Conservation (phyloP, 2,329 filamentous ascomycete species). For the Diplodia corticola region DNA sequence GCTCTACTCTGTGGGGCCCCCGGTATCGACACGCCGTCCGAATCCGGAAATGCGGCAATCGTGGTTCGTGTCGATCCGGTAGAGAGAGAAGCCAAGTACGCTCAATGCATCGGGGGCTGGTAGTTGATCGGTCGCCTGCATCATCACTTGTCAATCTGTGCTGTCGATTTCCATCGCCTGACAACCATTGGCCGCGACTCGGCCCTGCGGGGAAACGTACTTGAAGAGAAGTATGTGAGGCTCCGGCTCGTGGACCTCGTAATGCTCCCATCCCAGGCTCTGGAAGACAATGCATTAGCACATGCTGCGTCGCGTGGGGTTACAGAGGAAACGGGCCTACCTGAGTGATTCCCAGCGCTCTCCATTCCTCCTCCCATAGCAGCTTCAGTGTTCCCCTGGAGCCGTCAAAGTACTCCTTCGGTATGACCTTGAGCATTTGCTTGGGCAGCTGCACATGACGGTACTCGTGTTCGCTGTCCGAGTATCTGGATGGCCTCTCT, state of each 20-base stretch:
- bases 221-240: slow-evolving; percentile 99
- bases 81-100: not conserved
- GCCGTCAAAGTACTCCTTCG: slow-evolving; percentile 89
- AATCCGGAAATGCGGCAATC: slow-evolving; percentile 10
- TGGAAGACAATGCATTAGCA: slow-evolving; percentile 42
- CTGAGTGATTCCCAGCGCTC: slow-evolving; percentile 94
- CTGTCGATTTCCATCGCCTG: not conserved
- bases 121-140: slow-evolving; percentile 79
- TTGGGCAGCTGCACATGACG: slow-evolving; percentile 97
- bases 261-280: slow-evolving; percentile 99
- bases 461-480: slow-evolving; percentile 91
- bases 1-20: slow-evolving; percentile 2
- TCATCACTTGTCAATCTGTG: not conserved
- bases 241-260: slow-evolving; percentile 98
- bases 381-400: slow-evolving; percentile 91
- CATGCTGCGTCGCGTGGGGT: slow-evolving; percentile 2
- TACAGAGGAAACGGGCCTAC: slow-evolving; percentile 50
- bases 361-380: slow-evolving; percentile 98
- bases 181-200: not conserved
- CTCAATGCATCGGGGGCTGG: slow-evolving; percentile 61
- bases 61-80: slow-evolving; percentile 12
- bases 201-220: slow-evolving; percentile 56
- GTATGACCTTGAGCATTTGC: slow-evolving; percentile 96
- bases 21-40: not conserved
- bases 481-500: slow-evolving; percentile 65